Evolutionary conservation across 1,139 yeast genomes (phyloP).

Genomic region (Kluyveromyces sp.): DNA sequence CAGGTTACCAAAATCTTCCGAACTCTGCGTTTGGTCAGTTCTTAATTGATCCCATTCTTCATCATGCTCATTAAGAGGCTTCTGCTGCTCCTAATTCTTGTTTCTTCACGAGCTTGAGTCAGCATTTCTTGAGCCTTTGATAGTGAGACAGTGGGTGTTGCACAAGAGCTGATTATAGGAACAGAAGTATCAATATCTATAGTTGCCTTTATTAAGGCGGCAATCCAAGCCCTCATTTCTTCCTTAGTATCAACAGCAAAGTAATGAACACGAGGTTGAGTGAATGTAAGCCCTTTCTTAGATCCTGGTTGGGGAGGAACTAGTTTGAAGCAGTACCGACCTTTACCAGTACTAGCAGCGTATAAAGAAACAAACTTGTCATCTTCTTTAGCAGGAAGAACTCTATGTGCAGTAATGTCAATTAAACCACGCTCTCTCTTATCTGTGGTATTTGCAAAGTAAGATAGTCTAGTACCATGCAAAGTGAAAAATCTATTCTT

Average conservation of each 20-base stretch:
- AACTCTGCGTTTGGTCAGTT: constrained; percentile 11
- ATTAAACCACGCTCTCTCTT: constrained; percentile 83
- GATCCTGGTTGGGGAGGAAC: constrained; percentile 98
- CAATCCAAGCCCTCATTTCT: constrained; percentile 94
- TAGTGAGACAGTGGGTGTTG: constrained; percentile 86
- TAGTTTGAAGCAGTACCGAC: constrained; percentile 83
- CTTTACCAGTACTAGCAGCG: constrained; percentile 91
- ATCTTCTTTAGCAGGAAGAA: constrained; percentile 63
- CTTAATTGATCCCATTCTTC: constrained; percentile 23
- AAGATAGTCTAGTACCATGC: constrained; percentile 88
- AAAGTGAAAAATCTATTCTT: constrained; percentile 80
- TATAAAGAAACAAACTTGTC: constrained; percentile 77
- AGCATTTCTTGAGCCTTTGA: constrained; percentile 80
- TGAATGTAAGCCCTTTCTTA: constrained; percentile 87
- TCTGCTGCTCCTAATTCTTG: constrained; percentile 52
- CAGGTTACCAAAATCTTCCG: constrained; percentile 8
- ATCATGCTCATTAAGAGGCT: constrained; percentile 24
- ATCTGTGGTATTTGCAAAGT: constrained; percentile 75
- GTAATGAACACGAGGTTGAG: constrained; percentile 92
- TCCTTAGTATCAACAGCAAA: constrained; percentile 90
- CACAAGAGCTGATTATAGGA: constrained; percentile 91
- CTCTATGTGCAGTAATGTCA: constrained; percentile 92
- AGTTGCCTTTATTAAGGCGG: constrained; percentile 90
- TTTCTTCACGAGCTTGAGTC: constrained; percentile 73
- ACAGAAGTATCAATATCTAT: constrained; percentile 90